Evolutionary conservation across 441 rosid genomes (phyloP), one percentile per base, ranked within the genome.

Genomic region (Theobroma grandiflorum): DNA sequence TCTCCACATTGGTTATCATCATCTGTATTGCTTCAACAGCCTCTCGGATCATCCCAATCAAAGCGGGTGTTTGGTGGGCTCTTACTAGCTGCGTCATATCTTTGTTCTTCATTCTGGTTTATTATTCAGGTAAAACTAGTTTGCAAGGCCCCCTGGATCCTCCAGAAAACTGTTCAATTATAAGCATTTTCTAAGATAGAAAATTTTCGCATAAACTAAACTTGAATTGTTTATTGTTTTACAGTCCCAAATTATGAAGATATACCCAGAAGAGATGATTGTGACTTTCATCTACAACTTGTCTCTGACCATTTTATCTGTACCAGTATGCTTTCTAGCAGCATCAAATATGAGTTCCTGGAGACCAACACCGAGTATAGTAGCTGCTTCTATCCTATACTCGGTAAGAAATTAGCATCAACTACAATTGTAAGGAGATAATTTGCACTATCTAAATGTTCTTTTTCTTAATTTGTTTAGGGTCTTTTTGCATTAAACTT

Each of bases 181-280:
- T 55, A 6, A 6, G 10, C 2, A 55, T 55, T 1, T 55, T n/a
- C 3, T n/a, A 18, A 55, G 7, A 9, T 55, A n/a, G 18, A 55
- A 89, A 6, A 85, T 81, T 85, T 87, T 76, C 84, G 14, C 15
- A 4, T 11, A 47, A 22, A 70, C 8, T 37, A 33, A 64, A n/a
- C 35, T 16, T 6, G 11, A 4, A 4, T 18, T 12, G 58, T 11
- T 79, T 53, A 4, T 2, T 3, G 35, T 72, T 15, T 85, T 58
- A 22, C 85, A 92, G 96, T 85, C 92, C 9, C 87, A 84, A 76
- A 78, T 90, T 72, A 87, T 92, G 90, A 89, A 82, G 86, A 82
- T 84, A 50, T 92, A 89, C 85, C 91, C 92, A 18, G 91, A 86
- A 72, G 88, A 89, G 80, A 63, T 87, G 6, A 83, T 83, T 0